A percentile compares a stretch with the other conserved stretches of the same genome.
These are phyloP conservation scores for Apiotrichum siamense DNA, from an alignment of 1,284 basidiomycete genomes.

Conservation along the genomic window DNA sequence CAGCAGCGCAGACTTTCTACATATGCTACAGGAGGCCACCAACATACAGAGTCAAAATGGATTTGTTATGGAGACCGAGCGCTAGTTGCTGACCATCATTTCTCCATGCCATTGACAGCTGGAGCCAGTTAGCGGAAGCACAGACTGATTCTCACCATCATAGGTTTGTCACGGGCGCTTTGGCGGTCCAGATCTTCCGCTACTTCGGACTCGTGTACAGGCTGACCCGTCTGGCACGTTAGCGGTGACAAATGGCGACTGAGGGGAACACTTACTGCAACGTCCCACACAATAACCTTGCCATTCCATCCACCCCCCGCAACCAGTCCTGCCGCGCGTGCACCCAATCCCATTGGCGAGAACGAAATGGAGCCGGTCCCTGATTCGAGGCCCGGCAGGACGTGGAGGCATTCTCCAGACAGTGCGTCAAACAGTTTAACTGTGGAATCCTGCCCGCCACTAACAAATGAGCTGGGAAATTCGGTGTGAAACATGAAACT, in stretches of 20 bases:
- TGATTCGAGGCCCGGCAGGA: constrained; percentile 29
- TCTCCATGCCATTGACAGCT: constrained; percentile 38
- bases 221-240: constrained; percentile 24
- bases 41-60: constrained; percentile 29
- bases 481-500: constrained; percentile 11
- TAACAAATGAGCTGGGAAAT: too few relatives aligned
- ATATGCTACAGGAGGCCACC: constrained; percentile 14
- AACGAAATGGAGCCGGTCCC: constrained; percentile 40
- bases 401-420: constrained; percentile 30
- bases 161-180: constrained; percentile 25
- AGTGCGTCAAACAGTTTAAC: constrained; percentile 39
- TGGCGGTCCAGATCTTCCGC: constrained; percentile 29
- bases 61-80: constrained; percentile 36
- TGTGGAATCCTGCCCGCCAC: constrained; percentile 41
- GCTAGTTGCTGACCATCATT: constrained; percentile 39
- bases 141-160: constrained; percentile 42
- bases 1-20: background rate
- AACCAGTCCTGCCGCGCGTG: constrained; percentile 20
- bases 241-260: background rate
- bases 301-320: constrained; percentile 43
- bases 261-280: constrained; percentile 24
- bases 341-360: constrained; percentile 22
- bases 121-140: too few relatives aligned
- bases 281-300: constrained; percentile 34
- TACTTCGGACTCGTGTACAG: constrained; percentile 26